Evolutionary conservation across 1,139 yeast genomes (phyloP).

Genomic region (Saccharomyces uvarum): DNA sequence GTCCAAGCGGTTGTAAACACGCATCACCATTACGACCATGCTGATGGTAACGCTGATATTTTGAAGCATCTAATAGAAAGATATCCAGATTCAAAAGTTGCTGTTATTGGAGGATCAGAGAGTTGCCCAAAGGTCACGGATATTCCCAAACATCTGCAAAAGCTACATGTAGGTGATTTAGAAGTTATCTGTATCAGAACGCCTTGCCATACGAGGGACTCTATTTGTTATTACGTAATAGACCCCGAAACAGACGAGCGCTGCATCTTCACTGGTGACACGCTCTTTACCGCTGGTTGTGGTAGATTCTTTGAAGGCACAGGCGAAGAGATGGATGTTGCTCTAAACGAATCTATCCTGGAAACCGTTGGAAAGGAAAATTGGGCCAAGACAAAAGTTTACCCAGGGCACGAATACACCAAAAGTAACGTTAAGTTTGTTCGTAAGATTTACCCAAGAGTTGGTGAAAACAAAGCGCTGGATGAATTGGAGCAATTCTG

Average conservation of each 20-base stretch:
- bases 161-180: constrained; percentile 41
- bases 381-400: constrained; percentile 39
- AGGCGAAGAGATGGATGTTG: constrained; percentile 68
- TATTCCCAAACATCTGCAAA: constrained; percentile 31
- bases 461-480: constrained; percentile 43
- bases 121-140: constrained; percentile 23
- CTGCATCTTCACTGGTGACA: constrained; percentile 92
- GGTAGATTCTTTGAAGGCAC: constrained; percentile 94
- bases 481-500: constrained; percentile 46
- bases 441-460: constrained; percentile 45
- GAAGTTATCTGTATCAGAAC: constrained; percentile 79
- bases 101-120: constrained; percentile 69
- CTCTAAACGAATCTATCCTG: constrained; percentile 57
- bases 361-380: constrained; percentile 42
- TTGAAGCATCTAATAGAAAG: constrained; percentile 12
- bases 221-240: constrained; percentile 72
- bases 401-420: constrained; percentile 96
- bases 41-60: constrained; percentile 64
- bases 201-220: constrained; percentile 96
- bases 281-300: constrained; percentile 88
- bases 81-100: constrained; percentile 39
- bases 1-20: constrained; percentile 81
- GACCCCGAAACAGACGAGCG: constrained; percentile 56
- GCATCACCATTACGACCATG: constrained; percentile 91
- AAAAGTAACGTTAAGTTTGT: constrained; percentile 73